phyloP scores from a whole-genome alignment of 2,329 filamentous ascomycete species.

The Albifimbria verrucaria region DNA sequence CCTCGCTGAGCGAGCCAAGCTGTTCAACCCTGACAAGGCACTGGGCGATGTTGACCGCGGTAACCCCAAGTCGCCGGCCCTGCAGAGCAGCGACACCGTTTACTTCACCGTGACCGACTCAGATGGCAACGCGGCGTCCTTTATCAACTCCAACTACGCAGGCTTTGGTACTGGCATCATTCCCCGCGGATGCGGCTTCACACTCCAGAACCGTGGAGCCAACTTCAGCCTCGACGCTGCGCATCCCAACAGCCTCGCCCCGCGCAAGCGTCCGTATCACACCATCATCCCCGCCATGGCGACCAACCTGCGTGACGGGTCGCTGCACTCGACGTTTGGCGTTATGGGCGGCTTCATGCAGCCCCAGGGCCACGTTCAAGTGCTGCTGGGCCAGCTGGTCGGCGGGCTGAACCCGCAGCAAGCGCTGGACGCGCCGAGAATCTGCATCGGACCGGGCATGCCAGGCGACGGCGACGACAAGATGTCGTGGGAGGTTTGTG shows the following conservation, averaged over 20 bases:
- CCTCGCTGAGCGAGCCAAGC: conserved; percentile 63
- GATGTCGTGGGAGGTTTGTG: conserved; percentile 63
- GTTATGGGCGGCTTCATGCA: conserved; percentile 99
- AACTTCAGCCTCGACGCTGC: conserved; percentile 71
- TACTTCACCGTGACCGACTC: conserved; percentile 85
- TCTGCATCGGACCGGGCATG: conserved; percentile 79
- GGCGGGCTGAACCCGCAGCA: conserved; percentile 81
- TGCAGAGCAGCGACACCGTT: conserved; percentile 86
- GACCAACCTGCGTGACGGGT: conserved; percentile 71
- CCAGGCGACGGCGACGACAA: conserved; percentile 53
- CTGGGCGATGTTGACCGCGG: conserved; percentile 66
- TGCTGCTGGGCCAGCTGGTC: conserved; percentile 82
- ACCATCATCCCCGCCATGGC: conserved; percentile 94
- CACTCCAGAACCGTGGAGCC: conserved; percentile 86
- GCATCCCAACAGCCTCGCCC: conserved; percentile 79
- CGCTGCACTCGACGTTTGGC: conserved; percentile 81
- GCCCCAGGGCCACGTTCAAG: conserved; percentile 93
- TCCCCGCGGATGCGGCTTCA: conserved; percentile 83
- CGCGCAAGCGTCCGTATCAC: conserved; percentile 88
- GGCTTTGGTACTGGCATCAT: conserved; percentile 88
- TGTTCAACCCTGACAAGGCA: conserved; percentile 56
- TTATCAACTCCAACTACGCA: conserved; percentile 94
- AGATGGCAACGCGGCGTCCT: conserved; percentile 85
- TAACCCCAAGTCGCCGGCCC: conserved; percentile 61
- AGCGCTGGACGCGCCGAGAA: conserved; percentile 84